phyloP scores from a whole-genome alignment of 805 yeast genomes.

The Metschnikowia cubensis region DNA sequence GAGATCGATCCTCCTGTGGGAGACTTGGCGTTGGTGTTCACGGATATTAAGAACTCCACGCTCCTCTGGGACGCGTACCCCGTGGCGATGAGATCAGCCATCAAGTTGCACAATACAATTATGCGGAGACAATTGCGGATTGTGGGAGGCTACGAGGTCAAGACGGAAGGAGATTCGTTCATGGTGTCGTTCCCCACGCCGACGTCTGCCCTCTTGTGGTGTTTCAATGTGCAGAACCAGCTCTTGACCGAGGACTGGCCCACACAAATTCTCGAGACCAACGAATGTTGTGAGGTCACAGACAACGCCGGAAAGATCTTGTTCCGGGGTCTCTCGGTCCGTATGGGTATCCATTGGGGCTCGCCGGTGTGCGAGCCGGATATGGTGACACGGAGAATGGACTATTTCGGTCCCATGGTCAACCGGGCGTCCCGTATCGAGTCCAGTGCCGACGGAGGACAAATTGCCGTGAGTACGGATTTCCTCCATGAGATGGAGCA shows the following conservation, averaged over 20 bases:
- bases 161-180: slow-evolving; percentile 98
- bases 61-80: slow-evolving; percentile 91
- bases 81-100: slow-evolving; percentile 93
- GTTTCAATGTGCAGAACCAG: slow-evolving; percentile 87
- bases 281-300: slow-evolving; percentile 75
- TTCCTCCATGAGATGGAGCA: slow-evolving; percentile 68
- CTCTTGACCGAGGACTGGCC: slow-evolving; percentile 91
- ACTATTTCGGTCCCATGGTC: slow-evolving; percentile 98
- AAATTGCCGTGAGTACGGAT: slow-evolving; percentile 81
- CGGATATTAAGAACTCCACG: slow-evolving; percentile 95
- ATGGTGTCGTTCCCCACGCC: slow-evolving; percentile 97
- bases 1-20: slow-evolving; percentile 96
- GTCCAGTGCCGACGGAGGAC: slow-evolving; percentile 98
- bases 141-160: slow-evolving; percentile 96
- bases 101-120: slow-evolving; percentile 85
- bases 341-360: slow-evolving; percentile 99
- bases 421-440: slow-evolving; percentile 91
- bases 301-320: slow-evolving; percentile 59
- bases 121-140: slow-evolving; percentile 92
- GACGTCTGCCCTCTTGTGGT: slow-evolving; percentile 87
- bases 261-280: slow-evolving; percentile 76
- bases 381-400: slow-evolving; percentile 95
- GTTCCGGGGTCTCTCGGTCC: slow-evolving; percentile 85
- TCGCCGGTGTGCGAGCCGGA: slow-evolving; percentile 94
- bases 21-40: slow-evolving; percentile 90